Conservation (phyloP, 257 asterid species). For the Mitragyna speciosa region DNA sequence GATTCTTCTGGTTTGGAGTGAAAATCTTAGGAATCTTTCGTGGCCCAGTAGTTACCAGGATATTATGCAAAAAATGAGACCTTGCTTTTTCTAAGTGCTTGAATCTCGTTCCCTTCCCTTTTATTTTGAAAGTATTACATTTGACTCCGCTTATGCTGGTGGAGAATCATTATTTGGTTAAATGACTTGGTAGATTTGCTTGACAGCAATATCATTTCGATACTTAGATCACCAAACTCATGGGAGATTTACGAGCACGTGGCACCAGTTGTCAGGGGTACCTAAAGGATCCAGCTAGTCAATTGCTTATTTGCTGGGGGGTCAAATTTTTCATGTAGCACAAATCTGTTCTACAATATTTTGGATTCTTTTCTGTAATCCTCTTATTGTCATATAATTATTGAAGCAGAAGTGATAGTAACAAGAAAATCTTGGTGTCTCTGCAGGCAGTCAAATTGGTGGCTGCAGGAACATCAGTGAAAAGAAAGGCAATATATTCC, state of each 20-base stretch:
- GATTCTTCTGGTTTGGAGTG: background rate
- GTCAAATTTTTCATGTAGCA: background rate
- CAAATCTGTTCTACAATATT: background rate
- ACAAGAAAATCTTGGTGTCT: conserved; percentile 3
- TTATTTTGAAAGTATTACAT: background rate
- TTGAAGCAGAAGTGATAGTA: background rate
- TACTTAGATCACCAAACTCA: background rate
- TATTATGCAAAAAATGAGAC: background rate
- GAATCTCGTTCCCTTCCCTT: background rate
- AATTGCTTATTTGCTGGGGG: background rate
- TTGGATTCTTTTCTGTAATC: background rate
- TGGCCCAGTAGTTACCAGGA: background rate
- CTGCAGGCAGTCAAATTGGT: conserved; percentile 93
- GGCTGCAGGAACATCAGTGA: conserved; percentile 71
- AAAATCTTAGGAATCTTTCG: background rate
- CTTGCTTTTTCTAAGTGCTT: background rate
- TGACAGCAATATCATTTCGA: conserved; percentile 1
- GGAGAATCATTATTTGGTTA: background rate
- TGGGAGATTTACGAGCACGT: background rate
- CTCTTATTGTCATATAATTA: background rate
- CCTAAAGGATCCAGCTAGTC: background rate
- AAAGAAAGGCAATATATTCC: conserved; percentile 44
- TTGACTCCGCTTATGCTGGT: conserved; percentile 8
- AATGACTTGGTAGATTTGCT: background rate
- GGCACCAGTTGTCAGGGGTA: background rate